phyloP scores from a whole-genome alignment of 148 eudicot species.

The Amaranthus cruentus region DNA sequence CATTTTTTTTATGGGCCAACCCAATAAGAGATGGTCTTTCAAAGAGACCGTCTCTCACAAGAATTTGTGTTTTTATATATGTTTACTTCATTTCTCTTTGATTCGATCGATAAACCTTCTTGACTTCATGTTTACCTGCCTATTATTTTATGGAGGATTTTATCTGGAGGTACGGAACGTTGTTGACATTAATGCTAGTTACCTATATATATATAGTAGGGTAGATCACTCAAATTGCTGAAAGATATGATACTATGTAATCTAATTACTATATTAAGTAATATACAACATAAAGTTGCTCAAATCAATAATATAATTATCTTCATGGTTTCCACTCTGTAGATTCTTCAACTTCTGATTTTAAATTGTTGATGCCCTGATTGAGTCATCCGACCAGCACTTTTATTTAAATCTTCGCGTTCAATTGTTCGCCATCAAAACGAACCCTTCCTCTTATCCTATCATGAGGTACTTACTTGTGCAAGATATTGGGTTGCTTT shows the following conservation, averaged over 20 bases:
- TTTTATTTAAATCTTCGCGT: conserved; percentile 19
- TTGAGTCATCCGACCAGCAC: conserved; percentile 12
- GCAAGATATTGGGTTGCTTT: conserved; percentile 23
- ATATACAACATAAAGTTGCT: conserved; percentile 15
- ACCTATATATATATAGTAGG: conserved; percentile 19
- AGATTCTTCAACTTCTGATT: conserved; percentile 20
- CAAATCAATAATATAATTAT: conserved; percentile 12
- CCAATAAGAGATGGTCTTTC: too few species aligned
- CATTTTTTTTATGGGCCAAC: too few species aligned
- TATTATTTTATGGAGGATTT: not conserved
- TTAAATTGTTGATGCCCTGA: conserved; percentile 10
- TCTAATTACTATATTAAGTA: conserved; percentile 28
- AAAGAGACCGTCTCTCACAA: too few species aligned
- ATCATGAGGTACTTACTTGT: conserved; percentile 23
- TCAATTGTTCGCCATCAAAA: conserved; percentile 21
- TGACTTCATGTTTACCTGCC: conserved; percentile 4
- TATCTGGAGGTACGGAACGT: not conserved
- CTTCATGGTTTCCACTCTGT: conserved; percentile 29
- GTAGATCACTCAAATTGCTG: conserved; percentile 13
- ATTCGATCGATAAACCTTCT: not conserved
- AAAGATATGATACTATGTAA: conserved; percentile 18
- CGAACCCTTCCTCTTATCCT: conserved; percentile 20
- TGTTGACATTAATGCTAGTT: conserved; percentile 9
- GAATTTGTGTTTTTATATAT: too few species aligned
- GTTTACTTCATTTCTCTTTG: conserved; percentile 4